phyloP scores from a whole-genome alignment of 1,284 basidiomycete species.

The Exobasidium rhododendri region DNA sequence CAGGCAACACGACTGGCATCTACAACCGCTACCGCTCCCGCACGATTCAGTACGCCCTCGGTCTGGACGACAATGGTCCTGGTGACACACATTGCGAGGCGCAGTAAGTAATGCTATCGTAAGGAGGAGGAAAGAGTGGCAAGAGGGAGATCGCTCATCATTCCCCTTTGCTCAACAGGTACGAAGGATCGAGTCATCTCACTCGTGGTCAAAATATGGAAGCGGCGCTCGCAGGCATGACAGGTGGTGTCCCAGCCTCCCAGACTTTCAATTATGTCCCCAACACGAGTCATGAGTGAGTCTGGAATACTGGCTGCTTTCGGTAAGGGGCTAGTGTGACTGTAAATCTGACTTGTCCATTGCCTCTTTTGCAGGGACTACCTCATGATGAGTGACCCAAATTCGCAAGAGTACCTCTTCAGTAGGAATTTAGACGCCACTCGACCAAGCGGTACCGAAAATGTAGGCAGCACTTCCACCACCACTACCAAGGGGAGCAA shows the following conservation, averaged over 20 bases:
- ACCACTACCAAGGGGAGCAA: neutral
- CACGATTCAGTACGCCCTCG: conserved; percentile 35
- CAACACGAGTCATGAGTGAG: conserved; percentile 28
- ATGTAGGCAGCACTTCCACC: neutral
- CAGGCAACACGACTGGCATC: conserved; percentile 8
- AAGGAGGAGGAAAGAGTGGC: neutral
- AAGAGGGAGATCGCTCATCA: neutral
- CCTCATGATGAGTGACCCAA: conserved; percentile 34
- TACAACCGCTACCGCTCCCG: conserved; percentile 30
- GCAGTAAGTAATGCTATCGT: conserved; percentile 1
- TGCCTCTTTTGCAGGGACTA: conserved; percentile 22
- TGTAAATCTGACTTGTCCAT: no score
- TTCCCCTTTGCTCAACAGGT: conserved; percentile 6
- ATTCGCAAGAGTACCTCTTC: conserved; percentile 32
- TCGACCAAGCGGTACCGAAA: conserved; percentile 2
- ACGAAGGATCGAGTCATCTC: conserved; percentile 40
- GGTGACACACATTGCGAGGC: conserved; percentile 48
- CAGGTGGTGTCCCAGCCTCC: conserved; percentile 29
- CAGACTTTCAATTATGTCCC: conserved; percentile 38
- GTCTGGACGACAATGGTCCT: conserved; percentile 30
- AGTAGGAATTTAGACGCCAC: neutral
- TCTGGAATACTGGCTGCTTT: no score
- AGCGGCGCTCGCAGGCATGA: conserved; percentile 18
- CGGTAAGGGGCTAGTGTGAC: no score
- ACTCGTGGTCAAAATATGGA: conserved; percentile 39